These are phyloP conservation scores for Leccinum barrowsii DNA, from an alignment of 768 basidiomycete species.

Conservation along the genomic window DNA sequence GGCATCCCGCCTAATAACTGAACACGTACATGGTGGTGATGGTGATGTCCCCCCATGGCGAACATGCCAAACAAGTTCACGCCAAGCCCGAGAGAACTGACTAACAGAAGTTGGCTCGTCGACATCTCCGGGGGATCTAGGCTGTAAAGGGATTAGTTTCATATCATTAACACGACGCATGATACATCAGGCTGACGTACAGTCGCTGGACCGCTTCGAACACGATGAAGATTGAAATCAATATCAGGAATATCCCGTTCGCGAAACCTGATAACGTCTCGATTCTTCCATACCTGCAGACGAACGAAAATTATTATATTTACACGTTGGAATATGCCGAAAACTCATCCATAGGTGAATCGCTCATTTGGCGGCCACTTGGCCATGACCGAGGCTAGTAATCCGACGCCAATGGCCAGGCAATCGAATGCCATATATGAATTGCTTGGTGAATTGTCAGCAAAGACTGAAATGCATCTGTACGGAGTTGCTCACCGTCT, in stretches of 20 bases:
- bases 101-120: conserved; percentile 84
- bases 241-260: conserved; percentile 89
- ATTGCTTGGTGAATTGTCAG: conserved; percentile 61
- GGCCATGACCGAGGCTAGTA: conserved; percentile 96
- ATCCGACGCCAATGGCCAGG: conserved; percentile 92
- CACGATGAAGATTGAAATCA: conserved; percentile 97
- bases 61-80: conserved; percentile 99
- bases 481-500: conserved; percentile 62
- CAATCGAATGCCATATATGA: conserved; percentile 99
- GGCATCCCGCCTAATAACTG: not conserved
- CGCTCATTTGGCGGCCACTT: conserved; percentile 94
- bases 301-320: not conserved
- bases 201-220: conserved; percentile 96
- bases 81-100: conserved; percentile 83
- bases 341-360: conserved; percentile 88
- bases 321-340: not conserved
- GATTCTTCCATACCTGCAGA: conserved; percentile 81
- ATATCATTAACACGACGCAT: not conserved
- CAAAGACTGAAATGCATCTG: not conserved
- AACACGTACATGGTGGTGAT: conserved; percentile 56
- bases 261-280: conserved; percentile 98
- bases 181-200: conserved; percentile 41
- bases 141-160: conserved; percentile 35
- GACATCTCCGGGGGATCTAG: conserved; percentile 98
- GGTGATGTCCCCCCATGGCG: conserved; percentile 96